Conservation (phyloP, 768 basidiomycete species). For the Suillus variegatus region DNA sequence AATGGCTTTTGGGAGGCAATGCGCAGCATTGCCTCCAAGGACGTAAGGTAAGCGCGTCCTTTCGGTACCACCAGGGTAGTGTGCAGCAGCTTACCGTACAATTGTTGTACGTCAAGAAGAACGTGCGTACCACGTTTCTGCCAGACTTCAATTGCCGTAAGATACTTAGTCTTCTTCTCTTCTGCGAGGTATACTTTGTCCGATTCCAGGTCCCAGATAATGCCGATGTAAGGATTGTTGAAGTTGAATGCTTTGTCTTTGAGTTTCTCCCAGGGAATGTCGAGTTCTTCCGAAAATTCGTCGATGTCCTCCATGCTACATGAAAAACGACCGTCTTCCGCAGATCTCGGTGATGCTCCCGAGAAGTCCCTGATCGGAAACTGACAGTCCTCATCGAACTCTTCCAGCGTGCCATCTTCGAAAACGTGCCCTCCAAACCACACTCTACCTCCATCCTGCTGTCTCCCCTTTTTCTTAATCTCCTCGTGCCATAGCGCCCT, state of each 20-base stretch:
- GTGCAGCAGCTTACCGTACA: not conserved
- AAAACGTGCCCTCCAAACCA: not conserved
- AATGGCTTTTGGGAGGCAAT: not conserved
- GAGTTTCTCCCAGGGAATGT: not conserved
- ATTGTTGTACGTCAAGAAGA: not conserved
- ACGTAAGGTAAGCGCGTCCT: not conserved
- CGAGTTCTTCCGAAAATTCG: not conserved
- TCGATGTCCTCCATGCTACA: not conserved
- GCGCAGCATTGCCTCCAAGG: not conserved
- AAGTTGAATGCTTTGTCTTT: not conserved
- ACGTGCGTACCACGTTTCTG: not conserved
- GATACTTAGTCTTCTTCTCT: not conserved
- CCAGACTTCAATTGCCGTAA: fast-evolving
- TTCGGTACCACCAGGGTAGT: fast-evolving
- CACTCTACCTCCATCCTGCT: not conserved
- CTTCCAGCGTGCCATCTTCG: not conserved
- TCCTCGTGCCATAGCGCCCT: not conserved
- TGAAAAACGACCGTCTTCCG: fast-evolving
- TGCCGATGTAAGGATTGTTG: not conserved
- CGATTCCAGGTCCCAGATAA: not conserved
- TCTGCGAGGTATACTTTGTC: not conserved
- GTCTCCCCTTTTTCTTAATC: not conserved
- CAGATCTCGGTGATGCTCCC: not conserved
- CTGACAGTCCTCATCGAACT: not conserved
- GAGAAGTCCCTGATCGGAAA: not conserved